Evolutionary conservation across 2,329 filamentous ascomycete species (phyloP), one percentile per base, ranked within the genome.

Genomic region (Trichoderma gracile): DNA sequence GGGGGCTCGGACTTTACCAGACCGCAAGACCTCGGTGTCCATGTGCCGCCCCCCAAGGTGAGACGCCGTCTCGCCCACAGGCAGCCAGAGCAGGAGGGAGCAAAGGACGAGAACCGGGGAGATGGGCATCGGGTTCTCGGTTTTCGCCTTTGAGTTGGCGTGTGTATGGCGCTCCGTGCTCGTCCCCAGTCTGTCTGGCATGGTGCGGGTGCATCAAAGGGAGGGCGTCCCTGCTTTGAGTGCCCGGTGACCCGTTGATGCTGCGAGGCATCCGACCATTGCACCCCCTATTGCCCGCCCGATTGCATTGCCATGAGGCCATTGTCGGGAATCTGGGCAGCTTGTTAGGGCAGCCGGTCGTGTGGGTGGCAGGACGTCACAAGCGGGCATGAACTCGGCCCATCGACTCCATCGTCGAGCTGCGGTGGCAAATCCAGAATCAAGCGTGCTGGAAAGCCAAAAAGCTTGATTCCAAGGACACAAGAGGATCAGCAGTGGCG

Each of bases 401-500:
- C 33, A 38, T 38, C 50, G 47, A n/a, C 38, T 61, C 58, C 46
- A 61, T 14, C 27, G 46, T 30, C 58, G 30, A 60, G n/a, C 25
- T 30, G 58, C 47, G 58, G 58, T 61, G 58, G 58, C 58, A n/a
- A 61, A 43, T 30, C 33, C 21, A 4, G 45, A 27, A 60, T 21
- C 47, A 53, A 54, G 49, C 38, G n/a, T 27, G 47, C n/a, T 14
- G 53, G 25, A 53, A 53, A 45, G 43, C 55, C 40, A 45, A n/a
- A 53, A 53, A 45, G 43, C 55, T 47, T 58, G 40, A 25, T 52
- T 46, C 23, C 54, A 38, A 58, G 42, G 58, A 49, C 42, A 25
- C 8, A 47, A 53, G 17, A 59, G 33, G 58, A 61, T 61, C 58
- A 61, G 58, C 58, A 54, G 58, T 54, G 58, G 58, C 58, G 58